Percentiles rank a stretch among this genome's conserved stretches.
phyloP scores from a whole-genome alignment of 208 protist species.

The Leishmania gerbilli region DNA sequence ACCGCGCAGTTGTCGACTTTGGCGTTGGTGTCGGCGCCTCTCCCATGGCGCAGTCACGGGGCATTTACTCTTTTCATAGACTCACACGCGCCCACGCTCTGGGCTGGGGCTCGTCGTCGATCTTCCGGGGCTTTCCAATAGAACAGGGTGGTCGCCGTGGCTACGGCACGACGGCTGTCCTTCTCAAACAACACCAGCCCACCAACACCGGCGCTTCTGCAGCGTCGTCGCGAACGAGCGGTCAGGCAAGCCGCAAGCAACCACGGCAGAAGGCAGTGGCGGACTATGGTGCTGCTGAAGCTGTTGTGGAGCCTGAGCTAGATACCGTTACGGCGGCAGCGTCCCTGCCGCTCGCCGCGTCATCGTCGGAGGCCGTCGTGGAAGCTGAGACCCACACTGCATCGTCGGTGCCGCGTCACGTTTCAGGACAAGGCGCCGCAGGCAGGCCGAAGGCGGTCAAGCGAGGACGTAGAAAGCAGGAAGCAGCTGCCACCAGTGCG shows the following conservation, averaged over 20 bases:
- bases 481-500: background rate
- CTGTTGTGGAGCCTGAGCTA: slow-evolving; percentile 14
- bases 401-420: background rate
- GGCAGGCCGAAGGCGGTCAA: background rate
- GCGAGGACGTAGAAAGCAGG: slow-evolving; percentile 12
- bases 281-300: slow-evolving; percentile 4
- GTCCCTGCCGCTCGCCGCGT: background rate
- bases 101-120: background rate
- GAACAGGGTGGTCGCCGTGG: slow-evolving; percentile 4
- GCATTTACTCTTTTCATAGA: slow-evolving; percentile 24
- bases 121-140: slow-evolving; percentile 7
- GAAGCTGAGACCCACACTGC: background rate
- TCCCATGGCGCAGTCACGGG: slow-evolving; percentile 4
- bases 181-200: slow-evolving; percentile 29
- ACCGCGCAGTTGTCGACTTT: background rate
- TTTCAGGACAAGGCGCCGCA: background rate
- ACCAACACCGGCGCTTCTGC: slow-evolving; percentile 23
- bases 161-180: slow-evolving; percentile 24
- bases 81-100: slow-evolving; percentile 7
- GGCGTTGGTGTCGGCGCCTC: background rate
- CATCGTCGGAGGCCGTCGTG: background rate
- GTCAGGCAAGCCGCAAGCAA: slow-evolving; percentile 14
- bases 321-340: background rate
- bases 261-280: background rate
- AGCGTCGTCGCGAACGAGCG: slow-evolving; percentile 1